Evolutionary conservation across 2,329 filamentous ascomycete species (phyloP).

Genomic region (Ophiocordyceps camponoti-rufipedis): DNA sequence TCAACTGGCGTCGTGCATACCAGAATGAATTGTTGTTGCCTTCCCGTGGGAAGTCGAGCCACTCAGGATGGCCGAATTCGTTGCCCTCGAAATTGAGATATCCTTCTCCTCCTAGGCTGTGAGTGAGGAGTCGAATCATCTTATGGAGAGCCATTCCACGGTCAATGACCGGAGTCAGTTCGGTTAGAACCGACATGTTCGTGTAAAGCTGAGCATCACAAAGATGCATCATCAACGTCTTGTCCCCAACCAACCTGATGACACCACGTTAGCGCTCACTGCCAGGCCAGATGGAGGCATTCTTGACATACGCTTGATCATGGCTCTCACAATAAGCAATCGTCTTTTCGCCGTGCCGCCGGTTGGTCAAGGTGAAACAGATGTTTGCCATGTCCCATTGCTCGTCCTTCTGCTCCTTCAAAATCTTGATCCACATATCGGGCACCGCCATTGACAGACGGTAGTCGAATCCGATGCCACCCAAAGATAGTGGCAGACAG

Average conservation of each 20-base stretch:
- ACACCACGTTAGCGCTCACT: constrained; percentile 1
- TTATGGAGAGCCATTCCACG: constrained; percentile 89
- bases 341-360: constrained; percentile 90
- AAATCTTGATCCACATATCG: constrained; percentile 97
- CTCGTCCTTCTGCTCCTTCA: constrained; percentile 83
- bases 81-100: constrained; percentile 99
- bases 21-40: constrained; percentile 89
- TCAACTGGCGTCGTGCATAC: constrained; percentile 86
- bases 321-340: constrained; percentile 96
- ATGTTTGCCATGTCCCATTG: constrained; percentile 84
- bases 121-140: constrained; percentile 88
- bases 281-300: not conserved
- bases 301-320: constrained; percentile 72
- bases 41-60: constrained; percentile 92
- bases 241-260: constrained; percentile 76
- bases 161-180: constrained; percentile 76
- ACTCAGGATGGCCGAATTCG: constrained; percentile 96
- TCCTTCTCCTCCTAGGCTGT: constrained; percentile 80
- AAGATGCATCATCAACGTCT: constrained; percentile 93
- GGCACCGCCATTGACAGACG: constrained; percentile 93
- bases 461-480: constrained; percentile 94
- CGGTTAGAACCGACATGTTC: constrained; percentile 76
- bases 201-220: constrained; percentile 96
- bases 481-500: constrained; percentile 67
- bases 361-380: constrained; percentile 75